Percentiles rank a stretch among this genome's conserved stretches.
phyloP scores from a whole-genome alignment of 2,329 filamentous ascomycete genomes.

The Fusarium marasasianum region DNA sequence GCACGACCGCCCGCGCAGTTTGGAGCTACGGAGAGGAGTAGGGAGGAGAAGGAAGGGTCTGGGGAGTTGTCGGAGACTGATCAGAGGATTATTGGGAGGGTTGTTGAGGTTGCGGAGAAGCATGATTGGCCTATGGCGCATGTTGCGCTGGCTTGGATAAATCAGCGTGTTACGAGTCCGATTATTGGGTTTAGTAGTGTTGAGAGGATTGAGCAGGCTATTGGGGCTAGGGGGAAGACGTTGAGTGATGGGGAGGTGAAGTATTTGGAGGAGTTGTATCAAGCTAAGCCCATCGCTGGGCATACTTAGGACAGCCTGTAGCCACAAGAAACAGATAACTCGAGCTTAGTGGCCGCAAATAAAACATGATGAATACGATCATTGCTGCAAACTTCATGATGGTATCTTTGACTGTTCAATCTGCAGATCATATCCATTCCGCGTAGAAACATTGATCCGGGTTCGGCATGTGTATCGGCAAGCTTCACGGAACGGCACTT shows the following conservation, averaged over 20 bases:
- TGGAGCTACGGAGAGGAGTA: constrained; percentile 22
- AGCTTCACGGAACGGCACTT: constrained; percentile 7
- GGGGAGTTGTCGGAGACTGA: constrained; percentile 20
- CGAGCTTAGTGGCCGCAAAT: fast-evolving
- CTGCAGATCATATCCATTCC: too few relatives aligned
- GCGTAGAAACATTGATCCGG: background rate
- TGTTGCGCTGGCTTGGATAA: constrained; percentile 30
- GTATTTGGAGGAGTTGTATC: constrained; percentile 30
- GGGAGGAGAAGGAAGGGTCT: constrained; percentile 11
- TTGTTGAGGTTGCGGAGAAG: constrained; percentile 16
- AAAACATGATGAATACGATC: fast-evolving
- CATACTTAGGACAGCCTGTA: background rate
- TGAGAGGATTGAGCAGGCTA: constrained; percentile 30
- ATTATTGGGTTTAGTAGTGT: constrained; percentile 31
- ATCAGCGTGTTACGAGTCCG: constrained; percentile 15
- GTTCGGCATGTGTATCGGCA: constrained; percentile 15
- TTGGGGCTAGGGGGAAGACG: constrained; percentile 13
- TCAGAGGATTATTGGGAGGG: constrained; percentile 11
- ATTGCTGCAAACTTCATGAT: background rate
- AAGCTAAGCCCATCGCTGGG: constrained; percentile 20
- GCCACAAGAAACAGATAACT: fast-evolving
- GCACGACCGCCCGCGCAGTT: constrained; percentile 13
- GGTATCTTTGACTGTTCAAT: background rate
- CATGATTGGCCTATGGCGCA: constrained; percentile 28
- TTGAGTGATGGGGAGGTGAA: constrained; percentile 6